These are phyloP conservation scores for Nitzschia sp. DNA, from an alignment of 108 stramenopile species.

Conservation along the genomic window DNA sequence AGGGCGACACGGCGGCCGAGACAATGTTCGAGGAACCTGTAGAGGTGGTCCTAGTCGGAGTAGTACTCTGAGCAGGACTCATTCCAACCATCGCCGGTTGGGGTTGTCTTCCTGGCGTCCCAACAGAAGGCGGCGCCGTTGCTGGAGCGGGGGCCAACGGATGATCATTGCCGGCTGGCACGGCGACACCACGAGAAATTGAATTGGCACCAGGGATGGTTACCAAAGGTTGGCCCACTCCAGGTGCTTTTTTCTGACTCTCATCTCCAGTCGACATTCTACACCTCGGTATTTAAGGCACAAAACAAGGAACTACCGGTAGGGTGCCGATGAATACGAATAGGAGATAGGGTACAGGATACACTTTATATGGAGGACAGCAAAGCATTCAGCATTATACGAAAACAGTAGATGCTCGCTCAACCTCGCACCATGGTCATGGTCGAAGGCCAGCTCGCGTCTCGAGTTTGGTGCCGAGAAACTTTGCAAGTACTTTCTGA, in stretches of 20 bases:
- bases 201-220: constrained; percentile 2
- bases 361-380: too few species aligned
- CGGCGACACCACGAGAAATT: background rate
- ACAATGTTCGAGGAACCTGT: background rate
- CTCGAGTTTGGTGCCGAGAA: too few species aligned
- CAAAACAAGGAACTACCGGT: too few species aligned
- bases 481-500: too few species aligned
- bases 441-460: too few species aligned
- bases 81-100: background rate
- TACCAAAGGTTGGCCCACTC: constrained; percentile 10
- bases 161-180: constrained; percentile 39
- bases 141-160: constrained; percentile 14
- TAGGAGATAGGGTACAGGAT: too few species aligned
- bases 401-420: too few species aligned
- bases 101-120: background rate
- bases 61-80: background rate
- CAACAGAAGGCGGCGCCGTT: background rate
- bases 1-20: constrained; percentile 3
- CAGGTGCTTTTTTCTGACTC: background rate
- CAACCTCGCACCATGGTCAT: too few species aligned
- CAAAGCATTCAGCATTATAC: too few species aligned
- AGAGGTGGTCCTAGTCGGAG: background rate
- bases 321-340: too few species aligned
- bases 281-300: too few species aligned
- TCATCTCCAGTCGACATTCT: background rate